Percentiles rank a stretch among this genome's conserved stretches.
These are phyloP conservation scores for Fusarium redolens DNA, from an alignment of 2,329 filamentous ascomycete genomes.

Conservation along the genomic window DNA sequence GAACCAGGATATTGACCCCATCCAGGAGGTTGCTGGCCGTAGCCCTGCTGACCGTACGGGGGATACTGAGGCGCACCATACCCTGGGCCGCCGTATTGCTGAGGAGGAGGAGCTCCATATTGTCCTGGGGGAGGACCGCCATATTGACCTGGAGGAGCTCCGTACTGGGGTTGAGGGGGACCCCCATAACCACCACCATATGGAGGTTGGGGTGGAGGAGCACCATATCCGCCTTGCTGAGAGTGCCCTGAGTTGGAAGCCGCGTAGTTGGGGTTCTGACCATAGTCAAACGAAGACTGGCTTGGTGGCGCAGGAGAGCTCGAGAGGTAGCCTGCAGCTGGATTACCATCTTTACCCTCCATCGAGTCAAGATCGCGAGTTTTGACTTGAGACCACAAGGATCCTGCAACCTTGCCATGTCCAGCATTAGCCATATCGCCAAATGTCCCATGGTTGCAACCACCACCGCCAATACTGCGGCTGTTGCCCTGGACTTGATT, in stretches of 20 bases:
- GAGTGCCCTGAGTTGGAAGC: constrained; percentile 38
- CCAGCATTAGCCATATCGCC: constrained; percentile 58
- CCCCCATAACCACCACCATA: constrained; percentile 49
- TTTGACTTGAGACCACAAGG: constrained; percentile 71
- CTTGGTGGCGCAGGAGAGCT: constrained; percentile 52
- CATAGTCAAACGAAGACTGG: constrained; percentile 56
- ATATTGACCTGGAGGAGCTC: constrained; percentile 45
- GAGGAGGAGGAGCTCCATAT: constrained; percentile 46
- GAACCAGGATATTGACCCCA: constrained; percentile 56
- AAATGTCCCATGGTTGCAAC: constrained; percentile 57
- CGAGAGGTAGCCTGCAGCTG: constrained; percentile 52
- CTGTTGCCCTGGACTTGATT: constrained; percentile 45
- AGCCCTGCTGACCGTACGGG: constrained; percentile 34
- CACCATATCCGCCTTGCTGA: constrained; percentile 41
- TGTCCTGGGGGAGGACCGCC: constrained; percentile 46
- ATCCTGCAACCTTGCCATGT: constrained; percentile 68
- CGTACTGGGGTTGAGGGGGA: constrained; percentile 46
- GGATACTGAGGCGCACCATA: constrained; percentile 37
- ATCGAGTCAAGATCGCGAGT: constrained; percentile 68
- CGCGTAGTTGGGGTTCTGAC: constrained; percentile 50
- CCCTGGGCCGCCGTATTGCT: constrained; percentile 46
- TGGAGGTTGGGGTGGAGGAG: constrained; percentile 50
- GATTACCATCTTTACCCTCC: constrained; percentile 59
- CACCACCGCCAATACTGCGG: constrained; percentile 44
- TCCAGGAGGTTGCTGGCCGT: constrained; percentile 42